Evolutionary conservation across 257 asterid genomes (phyloP), one percentile per base, ranked within the genome.

Genomic region (Leonotis leonurus): DNA sequence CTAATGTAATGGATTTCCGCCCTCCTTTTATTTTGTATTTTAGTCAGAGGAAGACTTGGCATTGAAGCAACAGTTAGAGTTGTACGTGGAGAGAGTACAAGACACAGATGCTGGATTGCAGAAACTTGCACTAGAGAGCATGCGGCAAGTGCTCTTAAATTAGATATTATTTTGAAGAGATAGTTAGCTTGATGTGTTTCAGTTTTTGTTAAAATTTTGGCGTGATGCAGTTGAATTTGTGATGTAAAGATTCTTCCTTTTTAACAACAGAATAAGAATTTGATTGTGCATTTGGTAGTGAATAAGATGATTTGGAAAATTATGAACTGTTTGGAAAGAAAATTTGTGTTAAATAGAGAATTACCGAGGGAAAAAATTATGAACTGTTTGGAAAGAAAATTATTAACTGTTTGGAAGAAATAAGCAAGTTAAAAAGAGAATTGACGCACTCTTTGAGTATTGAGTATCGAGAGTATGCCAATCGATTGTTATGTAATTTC

Each of bases 11-110:
- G 48, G 35, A 44, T 40, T 66, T 12, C 26, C 67, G 64, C 46
- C 13, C 26, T 29, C 22, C 13, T 60, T 45, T 57, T 66, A 30
- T 57, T 17, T 50, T 24, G 33, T 44, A 32, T n/a, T n/a, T n/a
- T 68, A 91, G 98, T 87, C 99, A 54, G 99, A 93, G 77, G 96
- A 89, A 77, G 97, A 93, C 71, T 73, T 89, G 73, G 97, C 95
- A 10, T 67, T 92, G 75, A 92, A 89, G 83, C 91, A 86, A 75
- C 99, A 92, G 53, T 55, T 92, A 78, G 96, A 89, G 82, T 39
- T 92, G 81, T 92, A 92, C 53, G 99, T 92, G 29, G 99, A 85
- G 83, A 83, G 96, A 69, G 96, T 66, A 48, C 95, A 89, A 72
- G 97, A 93, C 64, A 14, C 94, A 26, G 94, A 89, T 73, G 82